A percentile compares a stretch with the other conserved stretches of the same genome.
Conservation (phyloP, 495 filamentous ascomycete species). For the Aspergillus bertholletiae region DNA sequence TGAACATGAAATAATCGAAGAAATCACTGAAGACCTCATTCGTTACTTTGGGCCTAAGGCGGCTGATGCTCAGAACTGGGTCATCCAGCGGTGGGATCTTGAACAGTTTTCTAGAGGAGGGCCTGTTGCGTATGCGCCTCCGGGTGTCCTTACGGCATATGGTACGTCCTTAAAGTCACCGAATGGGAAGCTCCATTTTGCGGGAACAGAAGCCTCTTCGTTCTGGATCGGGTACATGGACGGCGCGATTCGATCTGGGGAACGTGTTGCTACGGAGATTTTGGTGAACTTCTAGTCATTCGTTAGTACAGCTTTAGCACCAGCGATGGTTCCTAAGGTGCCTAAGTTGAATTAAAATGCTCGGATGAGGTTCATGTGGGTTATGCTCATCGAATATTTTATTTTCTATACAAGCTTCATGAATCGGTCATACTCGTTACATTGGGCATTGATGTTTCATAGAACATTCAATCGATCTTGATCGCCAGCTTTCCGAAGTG, state of each 20-base stretch:
- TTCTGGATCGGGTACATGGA: not conserved
- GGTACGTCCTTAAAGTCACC: not conserved
- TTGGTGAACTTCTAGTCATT: not conserved
- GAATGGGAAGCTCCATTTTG: not conserved
- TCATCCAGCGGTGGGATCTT: not conserved
- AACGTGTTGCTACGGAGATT: not conserved
- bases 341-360: no score
- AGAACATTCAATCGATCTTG: conserved; percentile 50
- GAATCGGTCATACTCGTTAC: not conserved
- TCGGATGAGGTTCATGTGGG: no score
- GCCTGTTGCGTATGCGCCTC: not conserved
- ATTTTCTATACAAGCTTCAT: not conserved
- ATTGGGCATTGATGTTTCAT: not conserved
- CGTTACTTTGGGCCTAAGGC: not conserved
- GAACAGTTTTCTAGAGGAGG: not conserved
- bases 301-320: not conserved
- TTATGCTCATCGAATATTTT: not conserved
- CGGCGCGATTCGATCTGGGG: not conserved
- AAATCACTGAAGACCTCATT: not conserved
- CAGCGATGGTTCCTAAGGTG: no score
- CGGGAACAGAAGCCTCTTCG: not conserved
- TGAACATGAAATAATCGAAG: not conserved
- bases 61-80: not conserved
- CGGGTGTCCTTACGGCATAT: not conserved
- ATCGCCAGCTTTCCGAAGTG: conserved; percentile 76